Conservation (phyloP, 805 yeast genomes). For the Monosporozyma yasuniensis region DNA sequence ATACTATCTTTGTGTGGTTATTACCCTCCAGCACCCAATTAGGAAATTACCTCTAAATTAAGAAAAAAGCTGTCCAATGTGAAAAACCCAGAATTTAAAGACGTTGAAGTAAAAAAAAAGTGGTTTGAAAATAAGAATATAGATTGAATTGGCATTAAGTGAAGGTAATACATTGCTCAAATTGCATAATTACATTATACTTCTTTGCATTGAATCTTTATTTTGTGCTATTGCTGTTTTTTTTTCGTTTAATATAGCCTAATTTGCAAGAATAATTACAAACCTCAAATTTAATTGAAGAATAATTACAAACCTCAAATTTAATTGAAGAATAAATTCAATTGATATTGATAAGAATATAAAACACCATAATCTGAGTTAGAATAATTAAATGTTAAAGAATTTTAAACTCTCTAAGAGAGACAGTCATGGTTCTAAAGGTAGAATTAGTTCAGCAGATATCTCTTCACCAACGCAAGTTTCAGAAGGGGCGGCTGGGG, state of each 20-base stretch:
- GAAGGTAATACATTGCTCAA: not conserved
- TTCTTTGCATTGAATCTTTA: not conserved
- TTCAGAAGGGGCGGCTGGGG: slow-evolving; percentile 11
- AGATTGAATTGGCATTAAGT: not conserved
- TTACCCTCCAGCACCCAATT: not conserved
- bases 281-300: not conserved
- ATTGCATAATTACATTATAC: too few relatives aligned
- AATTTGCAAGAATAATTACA: not conserved
- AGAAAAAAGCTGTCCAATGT: not conserved
- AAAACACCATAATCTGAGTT: not conserved
- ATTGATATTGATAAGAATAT: not conserved
- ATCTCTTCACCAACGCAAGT: slow-evolving; percentile 29
- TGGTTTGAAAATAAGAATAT: not conserved
- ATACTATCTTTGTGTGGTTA: not conserved
- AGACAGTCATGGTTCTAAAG: slow-evolving; percentile 21
- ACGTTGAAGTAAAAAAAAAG: not conserved
- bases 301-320: not conserved
- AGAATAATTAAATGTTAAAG: slow-evolving; percentile 16
- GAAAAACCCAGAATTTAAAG: not conserved
- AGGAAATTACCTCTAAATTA: not conserved
- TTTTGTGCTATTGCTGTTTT: not conserved
- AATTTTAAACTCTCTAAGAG: slow-evolving; percentile 25
- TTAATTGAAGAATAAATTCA: not conserved
- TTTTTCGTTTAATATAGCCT: not conserved
- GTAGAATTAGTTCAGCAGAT: slow-evolving; percentile 29